Base-by-base conservation (phyloP, 2,329 filamentous ascomycete genomes). In the Xylaria sp. region DNA sequence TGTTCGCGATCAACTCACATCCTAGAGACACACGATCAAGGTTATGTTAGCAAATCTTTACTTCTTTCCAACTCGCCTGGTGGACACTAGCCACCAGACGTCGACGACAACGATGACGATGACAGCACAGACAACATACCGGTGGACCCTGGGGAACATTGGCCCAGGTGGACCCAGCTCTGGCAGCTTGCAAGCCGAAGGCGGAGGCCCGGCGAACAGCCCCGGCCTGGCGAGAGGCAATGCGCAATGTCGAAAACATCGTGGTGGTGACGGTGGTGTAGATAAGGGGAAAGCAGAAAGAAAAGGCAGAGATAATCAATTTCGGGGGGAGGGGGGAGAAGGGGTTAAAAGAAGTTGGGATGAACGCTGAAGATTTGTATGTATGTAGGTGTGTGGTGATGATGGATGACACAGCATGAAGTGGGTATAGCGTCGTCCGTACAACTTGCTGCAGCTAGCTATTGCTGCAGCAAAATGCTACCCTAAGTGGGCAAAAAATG, bases 61-160 rank as follows among this genome's bases (percentile, higher is more conserved):
- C 51, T 62, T 54, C 23, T 41, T 46, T n/a, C 44, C 15, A 31
- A 65, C 12, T n/a, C 31, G 37, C 44, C 56, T 25, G 20, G 34
- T 18, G 52, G 18, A 54, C 15, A 6, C 34, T 6, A 37, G 7
- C 34, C 10, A 37, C 34, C 8, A 37, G 31, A 73, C 70, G 62
- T 74, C 72, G 8, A 37, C 28, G 20, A 37, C 37, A 56, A 3
- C 25, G 31, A 7, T 12, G 8, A 39, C 18, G 31, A 23, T 5
- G 23, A 51, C 28, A 46, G 13, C 39, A 46, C 3, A 44, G 5
- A 41, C 70, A 75, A 41, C 76, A 69, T 89, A 96, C 94, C 80
- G 95, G 94, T 88, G 95, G 95, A 73, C 95, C 95, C 84, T 98
- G 93, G 75, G 93, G 91, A 65, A 98, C 94, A 78, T 92, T 92